Conservation (phyloP, 192 early-diverging fungal species). For the Backusella australiensis region DNA sequence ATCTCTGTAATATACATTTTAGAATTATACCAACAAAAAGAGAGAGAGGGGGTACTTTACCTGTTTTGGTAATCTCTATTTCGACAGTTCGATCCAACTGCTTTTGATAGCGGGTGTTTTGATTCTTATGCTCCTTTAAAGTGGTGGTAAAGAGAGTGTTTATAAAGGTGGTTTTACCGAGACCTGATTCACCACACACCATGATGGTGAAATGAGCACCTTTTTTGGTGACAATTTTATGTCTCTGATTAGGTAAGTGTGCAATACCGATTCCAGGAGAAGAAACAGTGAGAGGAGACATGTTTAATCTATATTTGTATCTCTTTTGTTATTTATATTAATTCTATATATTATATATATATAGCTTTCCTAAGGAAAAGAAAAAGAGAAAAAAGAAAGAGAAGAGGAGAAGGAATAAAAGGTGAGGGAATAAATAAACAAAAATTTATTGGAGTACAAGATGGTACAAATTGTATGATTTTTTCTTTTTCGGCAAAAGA, state of each 20-base stretch:
- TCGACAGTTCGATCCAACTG: slow-evolving; percentile 94
- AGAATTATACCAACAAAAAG: neutral
- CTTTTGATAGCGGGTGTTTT: slow-evolving; percentile 73
- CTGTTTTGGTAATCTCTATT: slow-evolving; percentile 97
- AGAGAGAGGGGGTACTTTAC: slow-evolving; percentile 31
- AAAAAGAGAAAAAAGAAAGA: neutral
- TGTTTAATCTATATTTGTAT: neutral
- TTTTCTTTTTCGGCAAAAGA: slow-evolving; percentile 8
- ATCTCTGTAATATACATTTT: slow-evolving; percentile 56
- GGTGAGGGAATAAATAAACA: neutral
- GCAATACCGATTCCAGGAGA: slow-evolving; percentile 75
- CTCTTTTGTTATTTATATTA: neutral
- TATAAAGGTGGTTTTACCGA: slow-evolving; percentile 97
- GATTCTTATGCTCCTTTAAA: slow-evolving; percentile 34
- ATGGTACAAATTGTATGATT: slow-evolving; percentile 5
- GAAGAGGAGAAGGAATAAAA: neutral
- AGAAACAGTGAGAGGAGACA: slow-evolving; percentile 19
- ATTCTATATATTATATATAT: neutral
- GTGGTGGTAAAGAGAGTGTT: slow-evolving; percentile 94
- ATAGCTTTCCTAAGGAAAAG: neutral
- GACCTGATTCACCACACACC: slow-evolving; percentile 93
- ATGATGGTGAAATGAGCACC: slow-evolving; percentile 96
- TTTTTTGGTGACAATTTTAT: slow-evolving; percentile 85
- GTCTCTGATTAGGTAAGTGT: slow-evolving; percentile 91
- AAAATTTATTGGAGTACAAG: neutral